phyloP scores from a whole-genome alignment of 345 rosid species.

The Boechera divaricarpa region DNA sequence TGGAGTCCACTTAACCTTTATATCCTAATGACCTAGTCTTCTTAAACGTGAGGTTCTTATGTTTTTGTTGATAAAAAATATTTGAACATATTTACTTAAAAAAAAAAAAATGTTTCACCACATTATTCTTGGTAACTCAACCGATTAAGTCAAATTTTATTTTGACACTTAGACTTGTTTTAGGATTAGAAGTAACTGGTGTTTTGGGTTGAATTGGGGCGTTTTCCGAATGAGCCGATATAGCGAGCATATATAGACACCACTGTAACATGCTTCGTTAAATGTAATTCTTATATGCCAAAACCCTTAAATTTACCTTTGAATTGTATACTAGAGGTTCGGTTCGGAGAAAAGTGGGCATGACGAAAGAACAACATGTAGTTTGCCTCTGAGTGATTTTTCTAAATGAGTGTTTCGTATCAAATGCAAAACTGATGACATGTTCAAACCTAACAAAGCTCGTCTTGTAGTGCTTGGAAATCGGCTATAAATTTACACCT shows the following conservation, averaged over 20 bases:
- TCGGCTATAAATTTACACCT: not conserved
- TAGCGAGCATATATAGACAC: too few species aligned
- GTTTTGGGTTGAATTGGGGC: too few species aligned
- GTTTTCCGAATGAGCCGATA: too few species aligned
- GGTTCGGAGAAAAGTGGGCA: not conserved
- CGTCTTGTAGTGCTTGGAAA: not conserved
- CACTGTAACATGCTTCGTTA: too few species aligned
- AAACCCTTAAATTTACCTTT: not conserved
- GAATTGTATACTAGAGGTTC: not conserved
- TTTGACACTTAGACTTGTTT: too few species aligned
- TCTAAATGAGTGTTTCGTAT: not conserved
- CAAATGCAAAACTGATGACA: not conserved
- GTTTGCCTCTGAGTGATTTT: not conserved
- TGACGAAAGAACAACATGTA: not conserved
- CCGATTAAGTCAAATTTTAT: not conserved
- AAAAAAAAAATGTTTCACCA: too few species aligned
- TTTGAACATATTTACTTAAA: not conserved
- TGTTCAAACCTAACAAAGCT: not conserved
- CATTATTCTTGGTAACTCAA: not conserved
- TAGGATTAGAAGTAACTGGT: too few species aligned
- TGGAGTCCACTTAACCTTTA: not conserved
- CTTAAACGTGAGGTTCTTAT: not conserved
- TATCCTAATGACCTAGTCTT: constrained; percentile 3
- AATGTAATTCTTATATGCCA: not conserved
- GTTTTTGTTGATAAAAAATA: not conserved